These are phyloP conservation scores for Andrographis paniculata DNA, from an alignment of 305 asterid genomes.

Conservation along the genomic window DNA sequence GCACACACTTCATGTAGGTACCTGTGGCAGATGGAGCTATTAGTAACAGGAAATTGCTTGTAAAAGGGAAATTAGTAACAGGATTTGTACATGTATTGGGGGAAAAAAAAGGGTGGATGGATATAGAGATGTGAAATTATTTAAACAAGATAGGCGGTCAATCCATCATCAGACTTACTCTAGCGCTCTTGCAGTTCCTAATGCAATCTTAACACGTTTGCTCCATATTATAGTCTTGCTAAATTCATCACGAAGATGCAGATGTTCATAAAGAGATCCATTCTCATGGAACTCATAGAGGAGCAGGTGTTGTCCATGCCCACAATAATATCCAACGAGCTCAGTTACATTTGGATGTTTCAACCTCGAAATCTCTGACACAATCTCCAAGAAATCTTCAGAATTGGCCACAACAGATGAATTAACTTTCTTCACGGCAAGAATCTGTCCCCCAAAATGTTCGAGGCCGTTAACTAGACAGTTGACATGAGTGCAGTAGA, in stretches of 20 bases:
- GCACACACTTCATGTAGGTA: constrained; percentile 67
- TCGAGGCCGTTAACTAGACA: not conserved
- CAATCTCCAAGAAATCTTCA: constrained; percentile 49
- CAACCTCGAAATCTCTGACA: constrained; percentile 44
- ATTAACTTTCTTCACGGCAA: constrained; percentile 62
- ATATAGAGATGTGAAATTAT: not conserved
- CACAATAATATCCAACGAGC: constrained; percentile 65
- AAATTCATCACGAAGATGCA: constrained; percentile 51
- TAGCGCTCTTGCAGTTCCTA: constrained; percentile 74
- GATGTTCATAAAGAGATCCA: constrained; percentile 52
- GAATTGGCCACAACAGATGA: constrained; percentile 37
- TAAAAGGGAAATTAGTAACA: not conserved
- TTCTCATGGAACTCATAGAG: constrained; percentile 51
- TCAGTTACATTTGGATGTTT: constrained; percentile 58
- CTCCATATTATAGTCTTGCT: constrained; percentile 60
- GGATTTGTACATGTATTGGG: no score
- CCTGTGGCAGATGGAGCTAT: constrained; percentile 27
- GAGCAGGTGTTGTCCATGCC: constrained; percentile 61
- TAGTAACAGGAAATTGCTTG: constrained; percentile 3
- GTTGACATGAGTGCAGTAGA: not conserved
- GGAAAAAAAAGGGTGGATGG: not conserved
- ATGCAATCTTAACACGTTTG: constrained; percentile 62
- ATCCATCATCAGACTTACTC: constrained; percentile 36
- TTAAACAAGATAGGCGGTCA: not conserved
- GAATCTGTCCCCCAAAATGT: constrained; percentile 29